A percentile compares a stretch with the other conserved stretches of the same genome.
phyloP scores from a whole-genome alignment of 2,329 filamentous ascomycete genomes.

The Pyrenochaeta sp. region DNA sequence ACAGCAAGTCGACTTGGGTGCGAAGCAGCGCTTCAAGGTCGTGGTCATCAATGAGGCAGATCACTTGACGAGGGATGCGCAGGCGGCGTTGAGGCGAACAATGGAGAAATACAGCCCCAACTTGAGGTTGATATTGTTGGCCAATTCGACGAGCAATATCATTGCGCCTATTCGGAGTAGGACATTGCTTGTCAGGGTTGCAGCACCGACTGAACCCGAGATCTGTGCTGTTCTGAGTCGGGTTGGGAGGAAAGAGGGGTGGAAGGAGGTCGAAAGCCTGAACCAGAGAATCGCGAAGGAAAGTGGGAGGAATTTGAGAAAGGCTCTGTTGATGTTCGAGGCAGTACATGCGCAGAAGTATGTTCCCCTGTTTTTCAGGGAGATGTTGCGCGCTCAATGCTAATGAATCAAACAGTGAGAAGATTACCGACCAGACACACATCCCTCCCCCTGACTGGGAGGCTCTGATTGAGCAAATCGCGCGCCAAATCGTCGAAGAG shows the following conservation, averaged over 20 bases:
- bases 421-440: slow-evolving; percentile 82
- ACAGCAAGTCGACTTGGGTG: slow-evolving; percentile 94
- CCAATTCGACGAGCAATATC: slow-evolving; percentile 97
- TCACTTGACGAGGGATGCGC: slow-evolving; percentile 89
- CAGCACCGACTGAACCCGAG: slow-evolving; percentile 84
- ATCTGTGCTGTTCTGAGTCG: slow-evolving; percentile 77
- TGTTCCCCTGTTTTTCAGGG: slow-evolving; percentile 37
- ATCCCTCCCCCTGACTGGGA: slow-evolving; percentile 99
- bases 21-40: slow-evolving; percentile 94
- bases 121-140: slow-evolving; percentile 85
- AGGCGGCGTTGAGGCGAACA: slow-evolving; percentile 90
- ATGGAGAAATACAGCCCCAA: slow-evolving; percentile 99
- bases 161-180: slow-evolving; percentile 97
- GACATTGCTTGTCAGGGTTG: slow-evolving; percentile 88
- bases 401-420: slow-evolving; percentile 69
- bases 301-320: slow-evolving; percentile 87
- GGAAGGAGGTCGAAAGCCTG: slow-evolving; percentile 76
- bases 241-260: slow-evolving; percentile 81
- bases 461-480: slow-evolving; percentile 84
- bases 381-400: too few species aligned
- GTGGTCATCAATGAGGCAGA: slow-evolving; percentile 99
- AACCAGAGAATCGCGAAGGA: slow-evolving; percentile 88
- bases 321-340: slow-evolving; percentile 95
- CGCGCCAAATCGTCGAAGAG: slow-evolving; percentile 92
- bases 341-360: slow-evolving; percentile 97